These are phyloP conservation scores for Apostasia ramifera DNA, from an alignment of 106 monocot genomes.

Conservation along the genomic window DNA sequence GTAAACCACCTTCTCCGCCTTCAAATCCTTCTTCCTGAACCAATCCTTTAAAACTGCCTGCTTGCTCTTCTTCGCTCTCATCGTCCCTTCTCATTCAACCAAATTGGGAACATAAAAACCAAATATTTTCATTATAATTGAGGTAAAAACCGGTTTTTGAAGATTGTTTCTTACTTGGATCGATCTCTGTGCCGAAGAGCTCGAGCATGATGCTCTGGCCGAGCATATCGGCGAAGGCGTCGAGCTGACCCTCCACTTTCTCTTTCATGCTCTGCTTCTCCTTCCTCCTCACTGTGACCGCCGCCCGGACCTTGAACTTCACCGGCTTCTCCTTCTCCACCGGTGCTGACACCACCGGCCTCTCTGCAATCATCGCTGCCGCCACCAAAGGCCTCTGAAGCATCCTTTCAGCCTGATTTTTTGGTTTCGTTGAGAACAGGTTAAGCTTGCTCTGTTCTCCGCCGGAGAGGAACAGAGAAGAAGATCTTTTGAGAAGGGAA, in stretches of 20 bases:
- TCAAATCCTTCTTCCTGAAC: constrained; percentile 49
- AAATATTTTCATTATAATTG: neutral
- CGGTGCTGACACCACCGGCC: neutral
- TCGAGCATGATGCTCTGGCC: constrained; percentile 48
- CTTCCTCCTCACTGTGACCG: constrained; percentile 45
- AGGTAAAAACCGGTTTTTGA: neutral
- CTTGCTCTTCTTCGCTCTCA: constrained; percentile 33
- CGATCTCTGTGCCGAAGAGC: constrained; percentile 56
- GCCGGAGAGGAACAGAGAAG: neutral
- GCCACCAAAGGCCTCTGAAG: neutral
- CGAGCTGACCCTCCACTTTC: constrained; percentile 34
- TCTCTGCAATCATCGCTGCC: constrained; percentile 19
- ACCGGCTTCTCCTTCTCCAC: constrained; percentile 22
- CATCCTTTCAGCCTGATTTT: neutral
- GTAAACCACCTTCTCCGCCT: constrained; percentile 47
- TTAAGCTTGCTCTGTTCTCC: neutral
- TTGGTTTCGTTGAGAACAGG: neutral
- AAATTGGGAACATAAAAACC: neutral
- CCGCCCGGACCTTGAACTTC: constrained; percentile 42
- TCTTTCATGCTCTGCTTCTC: constrained; percentile 39
- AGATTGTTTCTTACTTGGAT: constrained; percentile 47
- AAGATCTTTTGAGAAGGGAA: neutral
- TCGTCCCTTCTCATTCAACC: constrained; percentile 20
- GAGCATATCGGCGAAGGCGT: constrained; percentile 46
- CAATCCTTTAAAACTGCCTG: constrained; percentile 39